Percentiles rank a stretch among this genome's conserved stretches.
Conservation (phyloP, 2,329 filamentous ascomycete genomes). For the Colletotrichum sp. region DNA sequence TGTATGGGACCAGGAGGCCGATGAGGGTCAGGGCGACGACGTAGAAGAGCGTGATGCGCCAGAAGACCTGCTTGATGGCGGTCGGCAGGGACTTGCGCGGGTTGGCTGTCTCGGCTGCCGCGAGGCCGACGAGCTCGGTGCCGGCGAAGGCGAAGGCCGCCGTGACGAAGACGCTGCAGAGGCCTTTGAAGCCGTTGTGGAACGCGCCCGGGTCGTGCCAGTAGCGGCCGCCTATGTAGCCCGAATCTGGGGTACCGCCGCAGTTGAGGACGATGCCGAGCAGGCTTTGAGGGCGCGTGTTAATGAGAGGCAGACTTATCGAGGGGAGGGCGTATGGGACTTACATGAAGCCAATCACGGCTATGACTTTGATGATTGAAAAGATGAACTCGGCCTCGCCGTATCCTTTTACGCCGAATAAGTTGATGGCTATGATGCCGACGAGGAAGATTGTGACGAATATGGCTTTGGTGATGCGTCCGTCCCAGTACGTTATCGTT, state of each 20-base stretch:
- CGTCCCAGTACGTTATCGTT: constrained; percentile 82
- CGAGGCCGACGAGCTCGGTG: constrained; percentile 77
- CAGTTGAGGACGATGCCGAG: constrained; percentile 86
- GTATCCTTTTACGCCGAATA: constrained; percentile 88
- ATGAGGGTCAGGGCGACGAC: constrained; percentile 81
- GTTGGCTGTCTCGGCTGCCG: constrained; percentile 80
- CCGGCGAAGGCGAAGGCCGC: constrained; percentile 79
- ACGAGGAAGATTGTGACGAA: constrained; percentile 85
- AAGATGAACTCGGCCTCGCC: constrained; percentile 91
- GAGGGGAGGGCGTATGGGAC: constrained; percentile 31
- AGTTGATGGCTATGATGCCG: constrained; percentile 79
- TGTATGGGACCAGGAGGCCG: constrained; percentile 80
- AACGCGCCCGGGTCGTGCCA: constrained; percentile 86
- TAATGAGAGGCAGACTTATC: neutral
- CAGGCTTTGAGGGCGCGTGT: constrained; percentile 55
- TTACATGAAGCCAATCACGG: constrained; percentile 87
- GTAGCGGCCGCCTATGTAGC: constrained; percentile 80
- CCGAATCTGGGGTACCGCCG: constrained; percentile 74
- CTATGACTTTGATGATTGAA: constrained; percentile 83
- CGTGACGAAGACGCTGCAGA: constrained; percentile 79
- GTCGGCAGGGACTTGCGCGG: constrained; percentile 82
- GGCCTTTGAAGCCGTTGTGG: constrained; percentile 82
- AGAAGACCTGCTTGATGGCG: constrained; percentile 93
- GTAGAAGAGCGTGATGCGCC: constrained; percentile 92
- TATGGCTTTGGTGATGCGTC: constrained; percentile 67